Conservation (phyloP, 2,329 filamentous ascomycete species). For the Aureobasidium namibiae region DNA sequence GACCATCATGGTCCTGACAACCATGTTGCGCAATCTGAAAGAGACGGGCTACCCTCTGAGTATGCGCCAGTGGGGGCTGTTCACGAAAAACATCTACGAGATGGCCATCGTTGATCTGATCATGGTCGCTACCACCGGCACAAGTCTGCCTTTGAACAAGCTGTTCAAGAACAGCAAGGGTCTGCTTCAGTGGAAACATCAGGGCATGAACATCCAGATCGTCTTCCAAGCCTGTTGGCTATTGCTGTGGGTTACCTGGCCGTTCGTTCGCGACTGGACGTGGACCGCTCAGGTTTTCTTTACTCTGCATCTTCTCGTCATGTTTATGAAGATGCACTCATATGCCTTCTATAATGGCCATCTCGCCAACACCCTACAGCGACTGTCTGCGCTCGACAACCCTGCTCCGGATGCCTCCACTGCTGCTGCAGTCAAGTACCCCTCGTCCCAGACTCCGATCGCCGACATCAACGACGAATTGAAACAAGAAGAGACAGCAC, state of each 20-base stretch:
- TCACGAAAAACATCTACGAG: slow-evolving; percentile 83
- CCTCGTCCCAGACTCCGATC: slow-evolving; percentile 40
- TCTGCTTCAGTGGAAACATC: slow-evolving; percentile 61
- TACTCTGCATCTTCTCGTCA: slow-evolving; percentile 77
- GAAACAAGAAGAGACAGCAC: slow-evolving; percentile 22
- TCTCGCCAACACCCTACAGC: slow-evolving; percentile 75
- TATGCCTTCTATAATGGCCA: slow-evolving; percentile 98
- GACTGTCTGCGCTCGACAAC: slow-evolving; percentile 69
- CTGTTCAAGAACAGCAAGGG: slow-evolving; percentile 51
- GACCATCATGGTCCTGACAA: slow-evolving; percentile 92
- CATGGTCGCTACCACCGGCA: slow-evolving; percentile 70
- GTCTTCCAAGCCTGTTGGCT: slow-evolving; percentile 75
- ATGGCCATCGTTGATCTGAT: slow-evolving; percentile 72
- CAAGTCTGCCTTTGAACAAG: slow-evolving; percentile 66
- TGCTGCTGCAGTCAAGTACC: slow-evolving; percentile 60
- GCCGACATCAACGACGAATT: slow-evolving; percentile 40
- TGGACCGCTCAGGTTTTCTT: slow-evolving; percentile 98
- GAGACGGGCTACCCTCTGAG: slow-evolving; percentile 84
- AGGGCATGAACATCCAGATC: slow-evolving; percentile 77
- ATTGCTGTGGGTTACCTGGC: slow-evolving; percentile 61
- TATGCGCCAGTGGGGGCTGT: slow-evolving; percentile 78
- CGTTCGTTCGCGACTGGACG: slow-evolving; percentile 80
- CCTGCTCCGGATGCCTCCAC: slow-evolving; percentile 38
- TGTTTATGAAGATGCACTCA: slow-evolving; percentile 99
- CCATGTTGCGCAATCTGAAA: slow-evolving; percentile 86